Conservation (phyloP, 208 protist species). For the Naegleria gruberi region DNA sequence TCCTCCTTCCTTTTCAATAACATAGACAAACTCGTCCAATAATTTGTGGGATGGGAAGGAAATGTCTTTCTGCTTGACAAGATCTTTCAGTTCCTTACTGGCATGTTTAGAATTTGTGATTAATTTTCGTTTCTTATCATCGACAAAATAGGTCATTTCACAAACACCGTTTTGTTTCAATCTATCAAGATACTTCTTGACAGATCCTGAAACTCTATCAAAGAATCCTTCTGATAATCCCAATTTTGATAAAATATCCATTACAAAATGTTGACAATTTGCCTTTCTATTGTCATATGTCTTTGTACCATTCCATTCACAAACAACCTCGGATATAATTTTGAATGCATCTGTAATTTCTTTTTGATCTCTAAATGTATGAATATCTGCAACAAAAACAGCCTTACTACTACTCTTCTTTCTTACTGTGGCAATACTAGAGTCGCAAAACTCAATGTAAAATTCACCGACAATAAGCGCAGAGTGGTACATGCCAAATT, state of each 20-base stretch:
- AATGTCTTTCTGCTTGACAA: background rate
- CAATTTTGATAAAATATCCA: background rate
- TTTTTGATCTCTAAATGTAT: background rate
- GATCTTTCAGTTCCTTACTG: background rate
- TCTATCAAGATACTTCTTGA: background rate
- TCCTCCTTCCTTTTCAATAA: background rate
- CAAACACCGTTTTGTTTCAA: background rate
- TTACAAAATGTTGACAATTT: constrained; percentile 12
- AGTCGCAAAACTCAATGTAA: background rate
- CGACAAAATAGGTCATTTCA: background rate
- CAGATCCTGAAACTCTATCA: background rate
- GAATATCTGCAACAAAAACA: background rate
- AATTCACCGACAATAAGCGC: background rate
- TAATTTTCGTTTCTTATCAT: background rate
- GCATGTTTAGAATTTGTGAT: background rate
- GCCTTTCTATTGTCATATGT: background rate
- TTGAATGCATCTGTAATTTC: background rate
- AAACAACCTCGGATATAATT: background rate
- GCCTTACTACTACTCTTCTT: background rate
- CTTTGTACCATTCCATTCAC: background rate
- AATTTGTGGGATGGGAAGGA: background rate
- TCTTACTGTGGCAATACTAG: background rate
- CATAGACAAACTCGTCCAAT: background rate
- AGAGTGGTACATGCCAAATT: background rate
- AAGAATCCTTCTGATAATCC: background rate